These are phyloP conservation scores for Botrytis pseudocinerea DNA, from an alignment of 2,329 filamentous ascomycete genomes.

Conservation along the genomic window DNA sequence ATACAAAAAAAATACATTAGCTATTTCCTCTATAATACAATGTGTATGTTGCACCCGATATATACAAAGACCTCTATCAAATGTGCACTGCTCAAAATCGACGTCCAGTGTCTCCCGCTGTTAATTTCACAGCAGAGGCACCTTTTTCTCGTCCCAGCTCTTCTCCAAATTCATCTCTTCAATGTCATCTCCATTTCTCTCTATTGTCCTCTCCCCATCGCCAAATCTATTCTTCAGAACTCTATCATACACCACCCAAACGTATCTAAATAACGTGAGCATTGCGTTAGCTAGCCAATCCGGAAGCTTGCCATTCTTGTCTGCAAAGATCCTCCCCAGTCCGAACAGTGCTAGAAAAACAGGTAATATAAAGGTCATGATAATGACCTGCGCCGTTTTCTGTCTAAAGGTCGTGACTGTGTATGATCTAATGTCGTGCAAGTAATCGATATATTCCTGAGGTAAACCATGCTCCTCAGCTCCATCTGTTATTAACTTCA, in stretches of 20 bases:
- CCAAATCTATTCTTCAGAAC: conserved; percentile 71
- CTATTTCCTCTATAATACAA: neutral
- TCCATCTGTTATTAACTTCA: conserved; percentile 76
- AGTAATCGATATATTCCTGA: conserved; percentile 71
- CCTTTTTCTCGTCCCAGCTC: conserved; percentile 20
- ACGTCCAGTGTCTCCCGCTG: neutral
- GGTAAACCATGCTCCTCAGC: conserved; percentile 81
- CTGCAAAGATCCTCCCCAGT: conserved; percentile 53
- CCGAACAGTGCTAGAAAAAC: conserved; percentile 55
- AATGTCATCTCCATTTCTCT: conserved; percentile 25
- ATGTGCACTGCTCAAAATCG: neutral
- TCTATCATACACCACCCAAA: conserved; percentile 67
- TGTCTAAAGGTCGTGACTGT: conserved; percentile 67
- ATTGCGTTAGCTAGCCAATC: conserved; percentile 60
- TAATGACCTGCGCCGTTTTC: conserved; percentile 61
- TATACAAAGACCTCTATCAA: neutral
- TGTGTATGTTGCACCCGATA: neutral
- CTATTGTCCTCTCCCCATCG: conserved; percentile 72
- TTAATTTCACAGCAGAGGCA: neutral
- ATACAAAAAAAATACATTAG: neutral
- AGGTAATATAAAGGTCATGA: conserved; percentile 61
- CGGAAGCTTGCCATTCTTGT: conserved; percentile 67
- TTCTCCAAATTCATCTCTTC: conserved; percentile 25
- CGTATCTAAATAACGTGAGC: conserved; percentile 53
- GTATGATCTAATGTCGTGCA: conserved; percentile 70